These are phyloP conservation scores for Fusarium sarcochroum DNA, from an alignment of 2,329 filamentous ascomycete genomes.

Conservation along the genomic window DNA sequence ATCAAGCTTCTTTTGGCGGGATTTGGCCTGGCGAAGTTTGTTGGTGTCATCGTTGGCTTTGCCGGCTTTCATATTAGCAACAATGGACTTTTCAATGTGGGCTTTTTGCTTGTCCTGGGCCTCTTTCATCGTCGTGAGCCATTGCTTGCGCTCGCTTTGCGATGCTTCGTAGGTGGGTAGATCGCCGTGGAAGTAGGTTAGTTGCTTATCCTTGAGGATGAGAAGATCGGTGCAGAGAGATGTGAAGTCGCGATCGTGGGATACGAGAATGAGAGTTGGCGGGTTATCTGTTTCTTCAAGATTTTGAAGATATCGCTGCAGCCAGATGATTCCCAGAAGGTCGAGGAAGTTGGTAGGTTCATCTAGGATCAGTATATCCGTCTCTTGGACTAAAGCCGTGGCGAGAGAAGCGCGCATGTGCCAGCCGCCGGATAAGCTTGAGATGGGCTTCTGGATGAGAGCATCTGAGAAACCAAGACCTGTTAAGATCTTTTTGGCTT, in stretches of 20 bases:
- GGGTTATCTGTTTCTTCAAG: constrained; percentile 66
- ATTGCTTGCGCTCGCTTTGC: constrained; percentile 75
- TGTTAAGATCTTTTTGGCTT: constrained; percentile 74
- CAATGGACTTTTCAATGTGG: constrained; percentile 84
- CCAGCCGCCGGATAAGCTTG: constrained; percentile 83
- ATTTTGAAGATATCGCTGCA: constrained; percentile 78
- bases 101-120: constrained; percentile 85
- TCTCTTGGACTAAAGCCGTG: constrained; percentile 76
- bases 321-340: constrained; percentile 85
- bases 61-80: constrained; percentile 80
- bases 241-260: constrained; percentile 86
- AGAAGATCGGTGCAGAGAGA: constrained; percentile 83
- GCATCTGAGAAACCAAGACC: constrained; percentile 80
- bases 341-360: constrained; percentile 92
- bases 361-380: constrained; percentile 85
- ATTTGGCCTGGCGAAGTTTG: constrained; percentile 87
- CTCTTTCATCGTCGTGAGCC: constrained; percentile 82
- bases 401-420: constrained; percentile 78
- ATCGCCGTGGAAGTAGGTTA: constrained; percentile 83
- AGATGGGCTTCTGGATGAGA: constrained; percentile 70
- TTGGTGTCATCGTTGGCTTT: constrained; percentile 86
- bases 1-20: constrained; percentile 86
- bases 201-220: constrained; percentile 78
- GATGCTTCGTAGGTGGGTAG: constrained; percentile 79
- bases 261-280: constrained; percentile 82